A percentile compares a stretch with the other conserved stretches of the same genome.
Conservation (phyloP, 768 basidiomycete species). For the Lentinula guzmanii region DNA sequence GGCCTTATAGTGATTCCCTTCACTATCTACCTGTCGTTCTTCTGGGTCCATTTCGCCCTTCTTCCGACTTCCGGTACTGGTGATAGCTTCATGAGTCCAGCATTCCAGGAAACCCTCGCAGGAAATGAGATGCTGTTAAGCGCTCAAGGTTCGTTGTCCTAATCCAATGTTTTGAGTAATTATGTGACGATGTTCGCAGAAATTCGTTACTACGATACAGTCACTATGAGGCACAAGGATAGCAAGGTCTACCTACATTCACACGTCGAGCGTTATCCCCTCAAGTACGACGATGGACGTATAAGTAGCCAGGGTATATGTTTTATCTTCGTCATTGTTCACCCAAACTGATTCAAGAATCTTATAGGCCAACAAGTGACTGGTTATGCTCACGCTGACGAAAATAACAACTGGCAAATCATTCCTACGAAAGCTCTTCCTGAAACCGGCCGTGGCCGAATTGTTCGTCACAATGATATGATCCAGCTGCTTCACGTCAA, state of each 20-base stretch:
- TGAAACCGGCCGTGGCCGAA: slow-evolving; percentile 86
- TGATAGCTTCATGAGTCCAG: slow-evolving; percentile 95
- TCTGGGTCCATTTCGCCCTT: slow-evolving; percentile 91
- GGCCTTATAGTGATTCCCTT: slow-evolving; percentile 89
- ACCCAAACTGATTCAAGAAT: background rate
- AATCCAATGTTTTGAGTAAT: background rate
- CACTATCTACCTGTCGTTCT: slow-evolving; percentile 88
- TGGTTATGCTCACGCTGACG: slow-evolving; percentile 89
- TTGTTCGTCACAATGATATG: slow-evolving; percentile 85
- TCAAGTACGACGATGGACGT: slow-evolving; percentile 93
- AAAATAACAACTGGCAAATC: slow-evolving; percentile 94
- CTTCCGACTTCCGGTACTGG: slow-evolving; percentile 88
- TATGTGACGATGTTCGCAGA: slow-evolving; percentile 40
- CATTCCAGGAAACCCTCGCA: slow-evolving; percentile 91
- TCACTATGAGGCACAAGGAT: slow-evolving; percentile 87
- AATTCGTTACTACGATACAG: slow-evolving; percentile 85
- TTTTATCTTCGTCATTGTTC: background rate
- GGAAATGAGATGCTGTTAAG: slow-evolving; percentile 92
- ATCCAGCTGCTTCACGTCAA: slow-evolving; percentile 85
- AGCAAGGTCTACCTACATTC: slow-evolving; percentile 94
- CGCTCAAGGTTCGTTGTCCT: slow-evolving; percentile 67
- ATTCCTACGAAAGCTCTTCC: slow-evolving; percentile 94
- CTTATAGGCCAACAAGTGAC: slow-evolving; percentile 87
- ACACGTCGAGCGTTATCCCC: slow-evolving; percentile 84
- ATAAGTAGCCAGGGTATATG: slow-evolving; percentile 82